phyloP scores from a whole-genome alignment of 2,329 filamentous ascomycete species.

The Fusarium beomiforme region DNA sequence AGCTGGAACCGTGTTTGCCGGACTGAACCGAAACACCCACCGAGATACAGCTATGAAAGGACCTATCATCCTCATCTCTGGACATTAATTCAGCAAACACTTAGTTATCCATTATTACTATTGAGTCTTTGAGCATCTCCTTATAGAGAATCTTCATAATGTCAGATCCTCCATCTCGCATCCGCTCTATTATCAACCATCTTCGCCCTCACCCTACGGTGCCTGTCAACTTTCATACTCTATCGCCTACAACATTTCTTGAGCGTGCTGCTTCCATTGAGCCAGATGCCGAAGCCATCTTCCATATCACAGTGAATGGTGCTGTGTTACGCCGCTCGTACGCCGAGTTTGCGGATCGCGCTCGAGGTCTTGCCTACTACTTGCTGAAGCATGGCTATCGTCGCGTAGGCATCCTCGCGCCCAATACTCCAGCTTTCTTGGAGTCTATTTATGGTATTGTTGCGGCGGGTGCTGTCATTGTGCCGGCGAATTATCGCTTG shows the following conservation, averaged over 20 bases:
- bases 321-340: conserved; percentile 81
- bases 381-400: conserved; percentile 77
- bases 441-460: conserved; percentile 90
- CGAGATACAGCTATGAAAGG: conserved; percentile 38
- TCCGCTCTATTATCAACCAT: conserved; percentile 66
- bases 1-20: conserved; percentile 42
- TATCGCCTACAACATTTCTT: conserved; percentile 89
- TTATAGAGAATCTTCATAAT: conserved; percentile 52
- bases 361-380: conserved; percentile 88
- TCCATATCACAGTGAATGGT: conserved; percentile 84
- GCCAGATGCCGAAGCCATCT: conserved; percentile 84
- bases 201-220: conserved; percentile 53
- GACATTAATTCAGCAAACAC: background rate
- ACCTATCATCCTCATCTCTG: conserved; percentile 4
- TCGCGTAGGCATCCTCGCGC: conserved; percentile 84
- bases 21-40: conserved; percentile 41
- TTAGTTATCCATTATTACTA: background rate
- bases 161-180: conserved; percentile 71
- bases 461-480: conserved; percentile 81
- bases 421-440: conserved; percentile 95
- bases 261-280: conserved; percentile 89
- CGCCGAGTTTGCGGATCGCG: conserved; percentile 83
- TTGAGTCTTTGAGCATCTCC: background rate
- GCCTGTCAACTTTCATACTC: conserved; percentile 74
- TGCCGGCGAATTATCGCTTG: conserved; percentile 71